Evolutionary conservation across 2,329 filamentous ascomycete species (phyloP).

Genomic region (Aspergillus fructus): DNA sequence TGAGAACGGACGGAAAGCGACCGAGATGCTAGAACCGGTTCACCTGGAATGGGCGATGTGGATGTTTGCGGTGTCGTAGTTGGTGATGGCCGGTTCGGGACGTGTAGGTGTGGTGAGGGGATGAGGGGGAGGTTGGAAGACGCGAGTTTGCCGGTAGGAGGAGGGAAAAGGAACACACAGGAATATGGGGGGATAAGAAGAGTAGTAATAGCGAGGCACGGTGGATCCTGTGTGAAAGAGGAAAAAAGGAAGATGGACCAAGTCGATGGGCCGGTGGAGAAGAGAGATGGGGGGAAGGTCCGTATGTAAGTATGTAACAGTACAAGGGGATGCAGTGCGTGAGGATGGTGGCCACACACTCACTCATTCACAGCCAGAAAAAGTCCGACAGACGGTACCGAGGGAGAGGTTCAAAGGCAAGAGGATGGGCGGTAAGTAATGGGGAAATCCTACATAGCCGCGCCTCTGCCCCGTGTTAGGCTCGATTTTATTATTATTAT

Average conservation of each 20-base stretch:
- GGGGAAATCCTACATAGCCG: conserved; percentile 17
- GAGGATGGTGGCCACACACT: conserved; percentile 20
- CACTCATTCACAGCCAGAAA: conserved; percentile 1
- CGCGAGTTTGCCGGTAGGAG: conserved; percentile 21
- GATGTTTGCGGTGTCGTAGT: conserved; percentile 8
- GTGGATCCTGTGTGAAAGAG: conserved; percentile 22
- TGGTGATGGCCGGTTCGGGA: conserved; percentile 19
- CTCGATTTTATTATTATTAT: conserved; percentile 9
- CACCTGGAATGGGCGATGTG: conserved; percentile 4
- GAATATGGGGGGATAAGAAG: conserved; percentile 25
- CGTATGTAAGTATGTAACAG: conserved; percentile 24
- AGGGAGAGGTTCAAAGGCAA: conserved; percentile 24
- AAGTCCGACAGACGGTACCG: conserved; percentile 23
- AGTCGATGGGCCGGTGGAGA: conserved; percentile 24
- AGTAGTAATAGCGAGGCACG: conserved; percentile 17
- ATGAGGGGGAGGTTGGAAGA: conserved; percentile 21
- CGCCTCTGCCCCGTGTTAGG: conserved; percentile 19
- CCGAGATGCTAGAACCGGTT: not conserved
- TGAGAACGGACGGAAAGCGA: conserved; percentile 6
- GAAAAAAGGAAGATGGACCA: conserved; percentile 21
- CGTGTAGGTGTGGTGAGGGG: conserved; percentile 23
- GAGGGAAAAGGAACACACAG: conserved; percentile 17
- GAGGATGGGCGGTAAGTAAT: conserved; percentile 25
- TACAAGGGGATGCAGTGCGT: conserved; percentile 18
- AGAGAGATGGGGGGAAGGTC: conserved; percentile 16